These are phyloP conservation scores for Sporobolomyces phaffii DNA, from an alignment of 768 basidiomycete genomes.

Conservation along the genomic window DNA sequence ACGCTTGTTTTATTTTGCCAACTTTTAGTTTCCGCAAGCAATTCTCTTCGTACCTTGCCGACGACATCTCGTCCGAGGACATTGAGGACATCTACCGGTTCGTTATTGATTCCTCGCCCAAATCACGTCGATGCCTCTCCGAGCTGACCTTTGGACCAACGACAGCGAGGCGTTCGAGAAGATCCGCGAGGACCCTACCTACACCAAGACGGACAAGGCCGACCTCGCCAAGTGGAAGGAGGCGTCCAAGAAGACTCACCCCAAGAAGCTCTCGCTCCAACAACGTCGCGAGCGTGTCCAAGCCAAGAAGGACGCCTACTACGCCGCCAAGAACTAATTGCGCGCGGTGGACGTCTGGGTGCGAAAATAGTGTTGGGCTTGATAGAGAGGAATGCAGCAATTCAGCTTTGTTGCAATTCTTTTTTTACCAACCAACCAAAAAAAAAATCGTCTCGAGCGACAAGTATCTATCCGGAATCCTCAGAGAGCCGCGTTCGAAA, in stretches of 20 bases:
- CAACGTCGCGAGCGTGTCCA: conserved; percentile 75
- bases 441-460: too few relatives aligned
- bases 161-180: conserved; percentile 76
- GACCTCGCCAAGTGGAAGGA: conserved; percentile 67
- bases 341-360: background rate
- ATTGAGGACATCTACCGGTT: conserved; percentile 81
- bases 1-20: too few relatives aligned
- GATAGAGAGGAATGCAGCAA: background rate
- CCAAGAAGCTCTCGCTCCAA: conserved; percentile 62
- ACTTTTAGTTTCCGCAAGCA: conserved; percentile 90
- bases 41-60: conserved; percentile 88
- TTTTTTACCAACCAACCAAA: conserved; percentile 1
- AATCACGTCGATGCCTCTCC: too few relatives aligned
- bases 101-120: background rate
- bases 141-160: background rate
- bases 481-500: too few relatives aligned
- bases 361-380: conserved; percentile 4
- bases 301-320: conserved; percentile 55
- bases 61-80: conserved; percentile 90
- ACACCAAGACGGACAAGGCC: conserved; percentile 78
- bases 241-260: conserved; percentile 68
- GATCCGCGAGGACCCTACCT: conserved; percentile 86
- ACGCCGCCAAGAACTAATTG: conserved; percentile 29
- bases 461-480: too few relatives aligned
- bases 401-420: background rate